Conservation (phyloP, 78 protist species). For the Dictyostelium citrinum region DNA sequence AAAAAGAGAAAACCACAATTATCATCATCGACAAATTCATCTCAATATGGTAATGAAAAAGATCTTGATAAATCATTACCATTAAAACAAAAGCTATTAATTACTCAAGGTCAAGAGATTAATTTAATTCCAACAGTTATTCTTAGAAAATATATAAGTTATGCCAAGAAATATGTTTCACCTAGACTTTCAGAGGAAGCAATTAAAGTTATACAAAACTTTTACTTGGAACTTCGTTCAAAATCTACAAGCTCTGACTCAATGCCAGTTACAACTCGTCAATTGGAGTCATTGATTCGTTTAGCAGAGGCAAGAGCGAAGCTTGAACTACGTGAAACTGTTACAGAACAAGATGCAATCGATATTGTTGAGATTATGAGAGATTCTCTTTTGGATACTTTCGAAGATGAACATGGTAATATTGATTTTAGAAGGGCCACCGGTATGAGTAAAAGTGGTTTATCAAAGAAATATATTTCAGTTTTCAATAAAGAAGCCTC, state of each 20-base stretch:
- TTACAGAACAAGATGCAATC: constrained; percentile 84
- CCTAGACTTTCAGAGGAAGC: constrained; percentile 93
- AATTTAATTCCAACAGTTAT: constrained; percentile 88
- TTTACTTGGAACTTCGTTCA: constrained; percentile 84
- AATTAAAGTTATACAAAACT: constrained; percentile 72
- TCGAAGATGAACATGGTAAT: constrained; percentile 72
- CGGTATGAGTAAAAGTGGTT: constrained; percentile 29
- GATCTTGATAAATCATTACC: background rate
- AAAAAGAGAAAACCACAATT: constrained; percentile 12
- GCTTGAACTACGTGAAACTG: constrained; percentile 92
- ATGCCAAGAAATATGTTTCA: constrained; percentile 91
- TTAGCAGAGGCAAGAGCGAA: constrained; percentile 97
- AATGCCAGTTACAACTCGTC: constrained; percentile 97
- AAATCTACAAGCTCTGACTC: background rate
- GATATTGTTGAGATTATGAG: constrained; percentile 72
- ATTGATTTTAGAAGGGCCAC: constrained; percentile 53
- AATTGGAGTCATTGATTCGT: constrained; percentile 97
- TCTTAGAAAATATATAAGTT: constrained; percentile 95
- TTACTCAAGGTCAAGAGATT: constrained; percentile 12
- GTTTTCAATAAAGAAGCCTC: background rate
- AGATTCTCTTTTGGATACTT: constrained; percentile 42
- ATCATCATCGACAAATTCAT: background rate
- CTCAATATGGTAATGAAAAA: background rate
- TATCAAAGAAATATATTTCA: background rate
- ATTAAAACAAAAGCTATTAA: constrained; percentile 3